Conservation (phyloP, 441 rosid species). For the Arabidopsis lyrata region DNA sequence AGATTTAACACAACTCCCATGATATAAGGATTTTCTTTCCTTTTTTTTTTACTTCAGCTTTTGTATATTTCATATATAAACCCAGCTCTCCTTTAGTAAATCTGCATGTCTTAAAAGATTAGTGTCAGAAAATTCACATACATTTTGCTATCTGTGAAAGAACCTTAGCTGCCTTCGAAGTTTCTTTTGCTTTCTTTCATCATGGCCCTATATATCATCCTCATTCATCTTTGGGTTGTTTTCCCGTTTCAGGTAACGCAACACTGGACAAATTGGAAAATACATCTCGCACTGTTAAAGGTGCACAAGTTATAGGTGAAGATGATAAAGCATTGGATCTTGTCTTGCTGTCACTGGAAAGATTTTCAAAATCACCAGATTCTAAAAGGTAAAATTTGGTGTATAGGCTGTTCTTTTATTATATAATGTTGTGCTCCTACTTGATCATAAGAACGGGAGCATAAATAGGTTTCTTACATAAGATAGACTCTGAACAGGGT, state of each 20-base stretch:
- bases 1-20: constrained; percentile 11
- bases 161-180: constrained; percentile 18
- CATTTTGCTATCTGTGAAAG: constrained; percentile 21
- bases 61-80: constrained; percentile 10
- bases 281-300: constrained; percentile 87
- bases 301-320: constrained; percentile 81
- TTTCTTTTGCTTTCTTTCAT: constrained; percentile 3
- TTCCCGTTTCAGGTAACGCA: constrained; percentile 61
- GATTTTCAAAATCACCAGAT: constrained; percentile 69
- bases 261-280: constrained; percentile 77
- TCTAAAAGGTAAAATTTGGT: constrained; percentile 61
- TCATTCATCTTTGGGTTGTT: constrained; percentile 20
- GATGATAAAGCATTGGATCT: constrained; percentile 72
- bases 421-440: constrained; percentile 14
- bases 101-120: constrained; percentile 22
- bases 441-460: constrained; percentile 10
- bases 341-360: constrained; percentile 74
- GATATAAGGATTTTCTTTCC: constrained; percentile 5
- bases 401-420: constrained; percentile 9
- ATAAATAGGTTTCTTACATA: background rate
- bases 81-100: constrained; percentile 1
- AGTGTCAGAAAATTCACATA: constrained; percentile 11
- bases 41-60: constrained; percentile 1
- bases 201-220: constrained; percentile 12
- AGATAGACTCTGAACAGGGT: constrained; percentile 1